Percentiles rank a stretch among this genome's conserved stretches.
phyloP scores from a whole-genome alignment of 164 flowering plant species.

The Tetrastigma voinierianum region DNA sequence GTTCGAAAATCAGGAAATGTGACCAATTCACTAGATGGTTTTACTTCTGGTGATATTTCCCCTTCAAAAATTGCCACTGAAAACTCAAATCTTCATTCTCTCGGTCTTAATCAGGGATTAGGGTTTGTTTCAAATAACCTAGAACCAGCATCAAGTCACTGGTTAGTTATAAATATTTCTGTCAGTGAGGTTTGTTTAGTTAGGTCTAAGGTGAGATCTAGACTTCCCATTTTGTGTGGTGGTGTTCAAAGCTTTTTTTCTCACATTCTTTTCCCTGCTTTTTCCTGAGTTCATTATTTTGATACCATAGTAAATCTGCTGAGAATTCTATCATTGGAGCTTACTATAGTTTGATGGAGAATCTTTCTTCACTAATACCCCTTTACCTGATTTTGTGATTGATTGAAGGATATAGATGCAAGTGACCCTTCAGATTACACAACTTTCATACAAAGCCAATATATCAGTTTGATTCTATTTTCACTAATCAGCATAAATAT shows the following conservation, averaged over 20 bases:
- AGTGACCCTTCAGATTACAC: slow-evolving; percentile 30
- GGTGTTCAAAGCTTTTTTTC: too few species aligned
- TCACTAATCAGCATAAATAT: slow-evolving; percentile 48
- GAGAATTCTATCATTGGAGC: too few species aligned
- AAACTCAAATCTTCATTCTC: slow-evolving; percentile 23
- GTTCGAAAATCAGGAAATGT: slow-evolving; percentile 22
- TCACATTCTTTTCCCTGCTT: too few species aligned
- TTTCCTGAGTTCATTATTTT: too few species aligned
- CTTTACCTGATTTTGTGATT: background rate
- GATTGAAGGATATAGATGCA: slow-evolving; percentile 51
- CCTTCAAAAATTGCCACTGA: slow-evolving; percentile 22
- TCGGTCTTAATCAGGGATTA: slow-evolving; percentile 18
- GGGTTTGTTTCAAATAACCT: slow-evolving; percentile 14
- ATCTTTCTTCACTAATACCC: too few species aligned
- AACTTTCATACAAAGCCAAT: slow-evolving; percentile 57
- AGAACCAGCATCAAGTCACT: slow-evolving; percentile 18
- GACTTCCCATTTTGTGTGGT: background rate
- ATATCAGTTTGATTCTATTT: slow-evolving; percentile 49
- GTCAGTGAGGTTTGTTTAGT: slow-evolving; percentile 45
- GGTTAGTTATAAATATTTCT: slow-evolving; percentile 37
- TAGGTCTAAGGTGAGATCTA: slow-evolving; percentile 28
- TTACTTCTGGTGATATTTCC: slow-evolving; percentile 27
- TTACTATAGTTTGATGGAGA: too few species aligned
- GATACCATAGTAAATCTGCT: too few species aligned
- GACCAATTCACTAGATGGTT: slow-evolving; percentile 18